Evolutionary conservation across 305 asterid genomes (phyloP).

Genomic region (Fraxinus floribunda): DNA sequence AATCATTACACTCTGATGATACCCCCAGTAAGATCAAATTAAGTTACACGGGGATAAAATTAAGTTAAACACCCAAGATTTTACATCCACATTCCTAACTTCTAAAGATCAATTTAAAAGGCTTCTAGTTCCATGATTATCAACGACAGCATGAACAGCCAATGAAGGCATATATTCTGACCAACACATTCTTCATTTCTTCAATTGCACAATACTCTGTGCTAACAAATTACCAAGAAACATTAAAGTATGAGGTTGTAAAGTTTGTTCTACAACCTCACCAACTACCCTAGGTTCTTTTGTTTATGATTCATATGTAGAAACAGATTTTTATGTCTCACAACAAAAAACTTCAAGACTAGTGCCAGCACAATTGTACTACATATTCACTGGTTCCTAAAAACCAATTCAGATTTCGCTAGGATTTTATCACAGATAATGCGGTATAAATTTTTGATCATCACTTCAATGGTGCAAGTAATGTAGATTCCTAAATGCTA

Average conservation of each 20-base stretch:
- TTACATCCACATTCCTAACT: background rate
- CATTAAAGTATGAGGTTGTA: background rate
- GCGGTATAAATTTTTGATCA: background rate
- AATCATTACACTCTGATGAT: background rate
- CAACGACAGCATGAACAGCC: background rate
- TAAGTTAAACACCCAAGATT: background rate
- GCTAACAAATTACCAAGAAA: background rate
- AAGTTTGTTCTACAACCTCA: background rate
- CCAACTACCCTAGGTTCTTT: background rate
- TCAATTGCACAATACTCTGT: background rate
- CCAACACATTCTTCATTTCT: background rate
- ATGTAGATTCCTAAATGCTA: background rate
- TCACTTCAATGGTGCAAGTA: background rate
- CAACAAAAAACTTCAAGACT: background rate
- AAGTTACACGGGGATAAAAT: background rate
- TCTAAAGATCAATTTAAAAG: background rate
- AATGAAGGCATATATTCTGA: slow-evolving; percentile 1
- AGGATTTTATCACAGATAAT: background rate
- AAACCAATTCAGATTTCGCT: background rate
- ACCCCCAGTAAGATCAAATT: background rate
- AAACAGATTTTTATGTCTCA: background rate
- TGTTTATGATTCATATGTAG: background rate
- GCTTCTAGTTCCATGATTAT: background rate
- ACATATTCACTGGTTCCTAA: background rate
- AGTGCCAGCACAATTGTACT: background rate